Conservation (phyloP, 371 early-diverging fungal genomes). For the Mucor plumbeus region DNA sequence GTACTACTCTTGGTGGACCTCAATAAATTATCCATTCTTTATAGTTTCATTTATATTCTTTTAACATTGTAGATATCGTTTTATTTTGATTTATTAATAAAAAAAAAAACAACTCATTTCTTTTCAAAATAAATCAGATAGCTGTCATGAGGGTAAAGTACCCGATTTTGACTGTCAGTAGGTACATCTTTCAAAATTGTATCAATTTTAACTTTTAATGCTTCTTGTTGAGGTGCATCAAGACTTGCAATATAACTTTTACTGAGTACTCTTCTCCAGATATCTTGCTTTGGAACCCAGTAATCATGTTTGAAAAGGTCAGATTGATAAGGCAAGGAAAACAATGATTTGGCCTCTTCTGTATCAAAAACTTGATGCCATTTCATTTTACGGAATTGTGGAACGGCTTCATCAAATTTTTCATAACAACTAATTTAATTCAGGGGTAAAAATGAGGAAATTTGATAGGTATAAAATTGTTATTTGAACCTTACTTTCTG, state of each 20-base stretch:
- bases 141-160: slow-evolving; percentile 39
- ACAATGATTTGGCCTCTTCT: slow-evolving; percentile 31
- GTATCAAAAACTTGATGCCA: slow-evolving; percentile 39
- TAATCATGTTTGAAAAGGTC: slow-evolving; percentile 23
- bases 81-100: neutral
- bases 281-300: slow-evolving; percentile 16
- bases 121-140: slow-evolving; percentile 31
- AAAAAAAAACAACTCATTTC: slow-evolving; percentile 2
- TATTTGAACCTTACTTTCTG: slow-evolving; percentile 14
- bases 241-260: slow-evolving; percentile 49
- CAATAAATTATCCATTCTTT: slow-evolving; percentile 11
- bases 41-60: neutral
- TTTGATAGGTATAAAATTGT: neutral
- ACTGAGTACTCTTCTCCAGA: slow-evolving; percentile 41
- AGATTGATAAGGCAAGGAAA: slow-evolving; percentile 29
- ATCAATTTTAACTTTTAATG: slow-evolving; percentile 18
- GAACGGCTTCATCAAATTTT: slow-evolving; percentile 28
- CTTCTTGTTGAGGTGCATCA: slow-evolving; percentile 24
- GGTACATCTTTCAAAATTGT: slow-evolving; percentile 20
- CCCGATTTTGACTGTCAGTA: slow-evolving; percentile 14
- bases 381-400: slow-evolving; percentile 36
- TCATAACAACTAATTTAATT: slow-evolving; percentile 23
- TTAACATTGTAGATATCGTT: slow-evolving; percentile 8
- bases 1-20: slow-evolving; percentile 52
- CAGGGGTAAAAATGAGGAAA: too few species aligned